Percentiles rank a stretch among this genome's conserved stretches.
Conservation (phyloP, 768 basidiomycete species). For the Steccherinum ochraceum region DNA sequence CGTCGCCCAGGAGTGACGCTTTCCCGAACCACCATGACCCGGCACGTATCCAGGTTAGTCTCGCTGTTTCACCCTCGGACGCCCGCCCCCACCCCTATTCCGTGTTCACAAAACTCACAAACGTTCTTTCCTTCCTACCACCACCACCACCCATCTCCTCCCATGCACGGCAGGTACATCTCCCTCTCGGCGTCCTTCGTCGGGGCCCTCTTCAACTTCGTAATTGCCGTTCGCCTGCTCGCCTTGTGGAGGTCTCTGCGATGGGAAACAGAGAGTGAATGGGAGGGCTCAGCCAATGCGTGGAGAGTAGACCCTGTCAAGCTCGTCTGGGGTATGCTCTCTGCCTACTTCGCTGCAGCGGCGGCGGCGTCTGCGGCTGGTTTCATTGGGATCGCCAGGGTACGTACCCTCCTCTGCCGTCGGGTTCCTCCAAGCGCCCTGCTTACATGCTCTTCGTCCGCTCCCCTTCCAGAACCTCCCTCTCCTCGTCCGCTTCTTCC, state of each 20-base stretch:
- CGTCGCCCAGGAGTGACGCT: too few species aligned
- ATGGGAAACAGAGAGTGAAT: slow-evolving; percentile 44
- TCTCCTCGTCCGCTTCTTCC: slow-evolving; percentile 69
- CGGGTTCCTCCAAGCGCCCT: neutral
- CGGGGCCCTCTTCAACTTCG: slow-evolving; percentile 35
- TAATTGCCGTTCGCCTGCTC: slow-evolving; percentile 35
- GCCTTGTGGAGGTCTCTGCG: slow-evolving; percentile 36
- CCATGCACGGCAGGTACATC: slow-evolving; percentile 27
- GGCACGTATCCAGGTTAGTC: slow-evolving; percentile 10
- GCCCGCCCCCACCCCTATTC: neutral
- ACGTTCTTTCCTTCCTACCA: neutral
- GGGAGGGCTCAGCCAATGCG: slow-evolving; percentile 37
- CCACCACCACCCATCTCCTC: neutral
- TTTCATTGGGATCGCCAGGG: slow-evolving; percentile 63
- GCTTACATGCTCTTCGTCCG: neutral
- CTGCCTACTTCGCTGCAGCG: slow-evolving; percentile 60
- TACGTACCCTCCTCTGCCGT: slow-evolving; percentile 22
- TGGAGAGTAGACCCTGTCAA: slow-evolving; percentile 36
- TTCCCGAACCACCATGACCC: slow-evolving; percentile 6
- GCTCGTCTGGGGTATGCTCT: slow-evolving; percentile 56
- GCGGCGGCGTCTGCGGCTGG: slow-evolving; percentile 61
- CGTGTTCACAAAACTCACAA: neutral
- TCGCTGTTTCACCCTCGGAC: neutral
- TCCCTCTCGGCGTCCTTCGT: slow-evolving; percentile 31
- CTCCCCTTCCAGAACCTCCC: slow-evolving; percentile 43